These are phyloP conservation scores for Asterochloris erici DNA, from an alignment of 139 green algal genomes.

Conservation along the genomic window DNA sequence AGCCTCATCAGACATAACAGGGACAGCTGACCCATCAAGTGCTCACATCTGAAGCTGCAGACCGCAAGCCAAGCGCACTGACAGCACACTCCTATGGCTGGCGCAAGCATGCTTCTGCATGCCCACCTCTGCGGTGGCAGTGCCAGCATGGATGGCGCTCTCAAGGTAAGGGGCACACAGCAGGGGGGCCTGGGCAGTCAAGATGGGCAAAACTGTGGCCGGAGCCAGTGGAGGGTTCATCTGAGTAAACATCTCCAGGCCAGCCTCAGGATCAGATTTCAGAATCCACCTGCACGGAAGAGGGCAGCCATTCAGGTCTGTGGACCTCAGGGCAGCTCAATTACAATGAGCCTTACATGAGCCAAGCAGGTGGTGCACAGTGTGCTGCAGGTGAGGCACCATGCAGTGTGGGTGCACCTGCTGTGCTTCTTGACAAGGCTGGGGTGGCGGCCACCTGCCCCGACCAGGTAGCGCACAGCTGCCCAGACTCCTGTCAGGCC, in stretches of 20 bases:
- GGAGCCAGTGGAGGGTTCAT: slow-evolving; percentile 60
- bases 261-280: slow-evolving; percentile 70
- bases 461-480: slow-evolving; percentile 69
- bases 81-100: neutral
- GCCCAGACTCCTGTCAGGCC: slow-evolving; percentile 84
- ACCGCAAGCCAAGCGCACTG: neutral
- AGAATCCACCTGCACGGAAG: slow-evolving; percentile 66
- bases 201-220: slow-evolving; percentile 57
- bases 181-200: slow-evolving; percentile 35
- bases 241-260: slow-evolving; percentile 67
- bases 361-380: too few relatives aligned
- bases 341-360: too few relatives aligned
- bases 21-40: neutral
- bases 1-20: neutral
- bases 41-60: neutral
- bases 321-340: too few relatives aligned
- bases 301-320: too few relatives aligned
- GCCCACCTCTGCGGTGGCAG: slow-evolving; percentile 14
- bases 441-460: slow-evolving; percentile 22
- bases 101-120: neutral
- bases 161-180: slow-evolving; percentile 67
- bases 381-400: neutral
- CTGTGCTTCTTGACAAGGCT: slow-evolving; percentile 44
- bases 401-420: neutral
- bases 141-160: slow-evolving; percentile 54